Conservation (phyloP, 1,284 basidiomycete genomes). For the Cystobasidium sp. region DNA sequence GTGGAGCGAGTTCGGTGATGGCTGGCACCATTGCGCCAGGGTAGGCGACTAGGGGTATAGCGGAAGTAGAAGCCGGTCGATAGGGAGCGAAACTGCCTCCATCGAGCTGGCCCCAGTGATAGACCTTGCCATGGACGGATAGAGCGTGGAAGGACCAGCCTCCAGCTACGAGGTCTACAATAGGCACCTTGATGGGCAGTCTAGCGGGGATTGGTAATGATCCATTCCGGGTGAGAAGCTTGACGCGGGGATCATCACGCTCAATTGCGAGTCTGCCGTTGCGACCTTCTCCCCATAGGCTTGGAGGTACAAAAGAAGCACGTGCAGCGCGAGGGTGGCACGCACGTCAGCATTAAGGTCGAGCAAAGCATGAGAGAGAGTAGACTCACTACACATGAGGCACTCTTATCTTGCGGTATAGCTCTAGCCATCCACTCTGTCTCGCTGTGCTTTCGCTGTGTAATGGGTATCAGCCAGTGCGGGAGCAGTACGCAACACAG, state of each 20-base stretch:
- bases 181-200: slow-evolving; percentile 41
- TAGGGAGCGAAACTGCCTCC: slow-evolving; percentile 38
- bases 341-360: not conserved
- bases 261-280: slow-evolving; percentile 46
- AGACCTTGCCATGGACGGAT: slow-evolving; percentile 45
- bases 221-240: slow-evolving; percentile 27
- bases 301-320: slow-evolving; percentile 18
- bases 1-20: slow-evolving; percentile 3
- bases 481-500: not conserved
- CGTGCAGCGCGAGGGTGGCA: not conserved
- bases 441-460: slow-evolving; percentile 44
- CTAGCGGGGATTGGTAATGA: slow-evolving; percentile 42
- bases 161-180: slow-evolving; percentile 49
- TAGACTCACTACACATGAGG: slow-evolving; percentile 38
- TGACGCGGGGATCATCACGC: slow-evolving; percentile 19
- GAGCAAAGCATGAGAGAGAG: not conserved
- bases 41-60: slow-evolving; percentile 18
- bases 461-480: not conserved
- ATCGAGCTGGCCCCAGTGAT: slow-evolving; percentile 47
- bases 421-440: slow-evolving; percentile 43
- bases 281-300: slow-evolving; percentile 47
- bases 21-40: slow-evolving; percentile 9
- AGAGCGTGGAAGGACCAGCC: slow-evolving; percentile 50
- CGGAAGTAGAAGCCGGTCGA: not conserved
- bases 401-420: slow-evolving; percentile 31